phyloP scores from a whole-genome alignment of 495 filamentous ascomycete species.

The Aeminium ludgeri region DNA sequence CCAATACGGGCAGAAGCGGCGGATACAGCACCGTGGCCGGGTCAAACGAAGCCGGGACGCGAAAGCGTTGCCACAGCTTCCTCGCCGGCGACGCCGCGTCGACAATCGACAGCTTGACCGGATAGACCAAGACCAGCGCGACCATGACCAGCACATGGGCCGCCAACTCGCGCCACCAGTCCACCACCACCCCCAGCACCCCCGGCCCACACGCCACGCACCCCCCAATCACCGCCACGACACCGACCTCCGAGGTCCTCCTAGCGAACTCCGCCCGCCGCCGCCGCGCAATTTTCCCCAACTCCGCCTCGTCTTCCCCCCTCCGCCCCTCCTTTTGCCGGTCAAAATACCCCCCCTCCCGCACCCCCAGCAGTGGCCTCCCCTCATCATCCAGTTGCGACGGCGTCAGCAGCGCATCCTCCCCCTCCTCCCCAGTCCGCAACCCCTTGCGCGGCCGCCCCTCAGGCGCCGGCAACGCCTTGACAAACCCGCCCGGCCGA shows the following conservation, averaged over 20 bases:
- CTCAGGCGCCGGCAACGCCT: constrained; percentile 63
- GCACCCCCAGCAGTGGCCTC: constrained; percentile 17
- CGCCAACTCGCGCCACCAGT: constrained; percentile 22
- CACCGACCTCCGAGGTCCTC: constrained; percentile 20
- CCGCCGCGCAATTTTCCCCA: constrained; percentile 19
- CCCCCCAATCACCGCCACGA: constrained; percentile 17
- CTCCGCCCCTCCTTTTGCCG: background rate
- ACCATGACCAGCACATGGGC: constrained; percentile 25
- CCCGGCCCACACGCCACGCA: constrained; percentile 17
- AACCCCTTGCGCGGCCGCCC: constrained; percentile 58
- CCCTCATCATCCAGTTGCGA: constrained; percentile 40
- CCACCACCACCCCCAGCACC: constrained; percentile 15
- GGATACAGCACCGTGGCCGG: constrained; percentile 87
- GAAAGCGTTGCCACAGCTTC: constrained; percentile 33
- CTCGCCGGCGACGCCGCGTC: constrained; percentile 4
- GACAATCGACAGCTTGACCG: constrained; percentile 16
- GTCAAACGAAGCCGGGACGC: constrained; percentile 62
- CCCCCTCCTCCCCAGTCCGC: constrained; percentile 15
- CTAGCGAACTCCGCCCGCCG: constrained; percentile 21
- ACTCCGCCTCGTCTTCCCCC: constrained; percentile 2
- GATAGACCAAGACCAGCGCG: constrained; percentile 26
- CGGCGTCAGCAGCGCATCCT: constrained; percentile 36
- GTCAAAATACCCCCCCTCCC: constrained; percentile 9
- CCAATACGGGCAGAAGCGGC: constrained; percentile 52
- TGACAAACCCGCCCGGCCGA: constrained; percentile 39